Evolutionary conservation across 805 yeast species (phyloP).

Genomic region (Candida caryicola): DNA sequence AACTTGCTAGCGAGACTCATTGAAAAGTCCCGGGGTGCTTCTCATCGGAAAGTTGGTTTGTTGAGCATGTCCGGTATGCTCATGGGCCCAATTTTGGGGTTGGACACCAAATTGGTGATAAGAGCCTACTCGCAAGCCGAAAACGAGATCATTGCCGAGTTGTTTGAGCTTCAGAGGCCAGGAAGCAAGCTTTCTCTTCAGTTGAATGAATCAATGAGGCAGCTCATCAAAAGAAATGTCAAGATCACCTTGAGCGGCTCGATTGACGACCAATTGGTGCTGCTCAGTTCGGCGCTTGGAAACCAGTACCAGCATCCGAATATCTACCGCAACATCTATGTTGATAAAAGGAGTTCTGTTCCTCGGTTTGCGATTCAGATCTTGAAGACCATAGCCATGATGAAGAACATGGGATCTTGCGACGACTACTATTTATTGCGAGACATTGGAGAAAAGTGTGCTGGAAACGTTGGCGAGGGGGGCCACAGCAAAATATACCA

Average conservation of each 20-base stretch:
- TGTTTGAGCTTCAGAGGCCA: slow-evolving; percentile 32
- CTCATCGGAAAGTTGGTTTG: slow-evolving; percentile 25
- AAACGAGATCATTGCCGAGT: slow-evolving; percentile 34
- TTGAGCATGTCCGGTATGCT: slow-evolving; percentile 36
- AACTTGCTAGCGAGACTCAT: slow-evolving; percentile 24
- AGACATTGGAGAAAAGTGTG: slow-evolving; percentile 29
- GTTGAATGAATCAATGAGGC: slow-evolving; percentile 18
- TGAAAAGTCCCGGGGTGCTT: slow-evolving; percentile 1
- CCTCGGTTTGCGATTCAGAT: slow-evolving; percentile 30
- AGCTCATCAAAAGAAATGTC: slow-evolving; percentile 24
- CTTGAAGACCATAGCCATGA: slow-evolving; percentile 25
- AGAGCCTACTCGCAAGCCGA: slow-evolving; percentile 37
- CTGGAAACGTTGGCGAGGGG: slow-evolving; percentile 19
- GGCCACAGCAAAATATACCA: slow-evolving; percentile 29
- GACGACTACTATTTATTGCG: slow-evolving; percentile 28
- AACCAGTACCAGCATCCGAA: slow-evolving; percentile 35
- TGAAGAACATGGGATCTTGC: slow-evolving; percentile 34
- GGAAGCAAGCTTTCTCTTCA: slow-evolving; percentile 15
- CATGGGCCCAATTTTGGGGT: slow-evolving; percentile 30
- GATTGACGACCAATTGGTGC: slow-evolving; percentile 36
- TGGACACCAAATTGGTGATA: slow-evolving; percentile 35
- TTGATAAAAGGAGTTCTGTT: slow-evolving; percentile 15
- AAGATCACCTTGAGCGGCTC: slow-evolving; percentile 36
- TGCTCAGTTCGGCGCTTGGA: slow-evolving; percentile 30
- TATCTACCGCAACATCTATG: slow-evolving; percentile 28